A percentile compares a stretch with the other conserved stretches of the same genome.
phyloP scores from a whole-genome alignment of 2,329 filamentous ascomycete genomes.

The Ilyonectria sp. region DNA sequence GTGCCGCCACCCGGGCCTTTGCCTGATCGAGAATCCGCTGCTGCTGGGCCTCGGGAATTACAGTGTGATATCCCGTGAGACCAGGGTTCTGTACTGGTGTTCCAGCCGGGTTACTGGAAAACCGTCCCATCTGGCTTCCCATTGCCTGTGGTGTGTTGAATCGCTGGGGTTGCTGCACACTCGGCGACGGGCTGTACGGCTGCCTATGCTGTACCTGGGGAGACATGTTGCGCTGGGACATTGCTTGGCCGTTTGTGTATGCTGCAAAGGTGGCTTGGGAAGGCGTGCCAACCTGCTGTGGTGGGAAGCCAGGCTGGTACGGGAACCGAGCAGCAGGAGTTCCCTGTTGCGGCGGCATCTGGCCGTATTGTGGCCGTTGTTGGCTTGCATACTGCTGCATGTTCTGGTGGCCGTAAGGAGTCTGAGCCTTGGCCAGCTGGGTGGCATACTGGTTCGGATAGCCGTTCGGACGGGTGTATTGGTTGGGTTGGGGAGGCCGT shows the following conservation, averaged over 20 bases:
- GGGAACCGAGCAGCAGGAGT: slow-evolving; percentile 61
- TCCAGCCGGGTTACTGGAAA: slow-evolving; percentile 52
- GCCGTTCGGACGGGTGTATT: slow-evolving; percentile 66
- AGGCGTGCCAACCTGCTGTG: slow-evolving; percentile 55
- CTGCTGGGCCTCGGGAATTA: slow-evolving; percentile 65
- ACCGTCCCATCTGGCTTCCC: slow-evolving; percentile 51
- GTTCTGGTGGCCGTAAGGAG: slow-evolving; percentile 66
- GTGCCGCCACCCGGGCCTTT: slow-evolving; percentile 62
- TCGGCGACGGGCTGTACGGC: slow-evolving; percentile 58
- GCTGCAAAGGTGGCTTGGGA: slow-evolving; percentile 54
- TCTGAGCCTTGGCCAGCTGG: slow-evolving; percentile 67
- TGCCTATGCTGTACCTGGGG: slow-evolving; percentile 59
- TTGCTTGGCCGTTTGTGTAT: slow-evolving; percentile 61
- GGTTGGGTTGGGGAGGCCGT: slow-evolving; percentile 60
- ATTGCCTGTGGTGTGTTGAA: slow-evolving; percentile 52
- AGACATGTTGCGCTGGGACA: slow-evolving; percentile 61
- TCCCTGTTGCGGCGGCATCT: slow-evolving; percentile 58
- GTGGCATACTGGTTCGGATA: slow-evolving; percentile 64
- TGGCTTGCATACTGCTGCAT: slow-evolving; percentile 65
- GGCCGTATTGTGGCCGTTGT: slow-evolving; percentile 60
- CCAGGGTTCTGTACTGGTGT: slow-evolving; percentile 54
- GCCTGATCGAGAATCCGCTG: slow-evolving; percentile 67
- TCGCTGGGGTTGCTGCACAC: slow-evolving; percentile 53
- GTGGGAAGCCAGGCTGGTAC: slow-evolving; percentile 57
- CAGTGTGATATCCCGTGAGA: slow-evolving; percentile 63